These are phyloP conservation scores for Schwanniomyces etchellsii DNA, from an alignment of 1,139 yeast species.

Conservation along the genomic window DNA sequence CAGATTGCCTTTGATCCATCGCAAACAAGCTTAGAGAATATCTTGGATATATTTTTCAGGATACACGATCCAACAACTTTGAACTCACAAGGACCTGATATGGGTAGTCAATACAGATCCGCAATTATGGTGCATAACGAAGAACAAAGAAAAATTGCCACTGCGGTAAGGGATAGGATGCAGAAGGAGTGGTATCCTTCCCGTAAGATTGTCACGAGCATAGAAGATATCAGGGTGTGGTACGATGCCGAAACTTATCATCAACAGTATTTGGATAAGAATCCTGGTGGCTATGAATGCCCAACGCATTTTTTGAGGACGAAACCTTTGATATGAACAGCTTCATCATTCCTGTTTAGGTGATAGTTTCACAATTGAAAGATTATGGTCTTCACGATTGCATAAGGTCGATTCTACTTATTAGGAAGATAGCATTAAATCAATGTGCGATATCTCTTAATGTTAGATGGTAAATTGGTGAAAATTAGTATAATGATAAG, in stretches of 20 bases:
- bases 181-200: slow-evolving; percentile 42
- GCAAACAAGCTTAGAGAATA: slow-evolving; percentile 48
- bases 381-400: too few species aligned
- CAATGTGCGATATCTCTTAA: too few species aligned
- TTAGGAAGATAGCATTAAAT: too few species aligned
- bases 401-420: too few species aligned
- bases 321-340: slow-evolving; percentile 11
- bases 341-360: neutral
- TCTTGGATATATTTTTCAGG: slow-evolving; percentile 79
- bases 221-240: slow-evolving; percentile 65
- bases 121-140: slow-evolving; percentile 61
- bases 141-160: slow-evolving; percentile 30
- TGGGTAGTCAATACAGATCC: slow-evolving; percentile 80
- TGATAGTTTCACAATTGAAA: too few species aligned
- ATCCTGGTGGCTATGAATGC: slow-evolving; percentile 84
- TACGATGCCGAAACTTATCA: slow-evolving; percentile 95
- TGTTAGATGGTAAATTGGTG: too few species aligned
- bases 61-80: slow-evolving; percentile 73
- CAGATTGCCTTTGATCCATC: slow-evolving; percentile 80
- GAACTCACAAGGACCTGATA: slow-evolving; percentile 73
- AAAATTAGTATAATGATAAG: too few species aligned
- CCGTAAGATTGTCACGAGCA: slow-evolving; percentile 48
- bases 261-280: slow-evolving; percentile 70
- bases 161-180: slow-evolving; percentile 21
- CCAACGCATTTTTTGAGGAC: slow-evolving; percentile 75